A percentile compares a stretch with the other conserved stretches of the same genome.
These are phyloP conservation scores for Phyllostachys edulis DNA, from an alignment of 176 grass and related monocot genomes.

Conservation along the genomic window DNA sequence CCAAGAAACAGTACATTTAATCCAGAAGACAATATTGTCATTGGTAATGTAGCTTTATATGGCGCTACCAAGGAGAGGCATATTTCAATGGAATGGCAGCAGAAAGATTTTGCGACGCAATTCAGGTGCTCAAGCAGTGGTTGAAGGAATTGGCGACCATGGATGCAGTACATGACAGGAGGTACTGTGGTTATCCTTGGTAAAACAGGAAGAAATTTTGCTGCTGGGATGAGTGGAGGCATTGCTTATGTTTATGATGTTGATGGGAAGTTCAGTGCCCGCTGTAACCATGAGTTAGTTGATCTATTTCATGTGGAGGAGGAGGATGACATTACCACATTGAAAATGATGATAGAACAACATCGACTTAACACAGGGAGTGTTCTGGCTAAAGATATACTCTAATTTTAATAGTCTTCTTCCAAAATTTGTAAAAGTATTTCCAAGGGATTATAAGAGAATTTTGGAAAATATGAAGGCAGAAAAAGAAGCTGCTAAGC, in stretches of 20 bases:
- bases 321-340: conserved; percentile 74
- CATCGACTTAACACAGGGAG: conserved; percentile 78
- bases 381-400: conserved; percentile 66
- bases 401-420: conserved; percentile 80
- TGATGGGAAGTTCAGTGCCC: conserved; percentile 69
- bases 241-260: conserved; percentile 89
- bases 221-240: conserved; percentile 97
- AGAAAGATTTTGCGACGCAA: conserved; percentile 95
- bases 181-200: conserved; percentile 88
- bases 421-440: conserved; percentile 89
- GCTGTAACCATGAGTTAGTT: conserved; percentile 88
- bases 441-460: conserved; percentile 92
- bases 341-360: conserved; percentile 99
- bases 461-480: conserved; percentile 61
- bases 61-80: conserved; percentile 92
- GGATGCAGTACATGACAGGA: conserved; percentile 99
- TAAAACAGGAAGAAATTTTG: conserved; percentile 96
- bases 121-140: conserved; percentile 93
- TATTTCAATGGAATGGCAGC: conserved; percentile 99
- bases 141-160: conserved; percentile 99
- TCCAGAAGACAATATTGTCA: conserved; percentile 93
- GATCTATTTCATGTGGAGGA: conserved; percentile 84
- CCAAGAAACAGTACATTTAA: conserved; percentile 73
- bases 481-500: conserved; percentile 54
- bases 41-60: conserved; percentile 97